phyloP scores from a whole-genome alignment of 257 asterid genomes.

The Solanum raphanifolium region DNA sequence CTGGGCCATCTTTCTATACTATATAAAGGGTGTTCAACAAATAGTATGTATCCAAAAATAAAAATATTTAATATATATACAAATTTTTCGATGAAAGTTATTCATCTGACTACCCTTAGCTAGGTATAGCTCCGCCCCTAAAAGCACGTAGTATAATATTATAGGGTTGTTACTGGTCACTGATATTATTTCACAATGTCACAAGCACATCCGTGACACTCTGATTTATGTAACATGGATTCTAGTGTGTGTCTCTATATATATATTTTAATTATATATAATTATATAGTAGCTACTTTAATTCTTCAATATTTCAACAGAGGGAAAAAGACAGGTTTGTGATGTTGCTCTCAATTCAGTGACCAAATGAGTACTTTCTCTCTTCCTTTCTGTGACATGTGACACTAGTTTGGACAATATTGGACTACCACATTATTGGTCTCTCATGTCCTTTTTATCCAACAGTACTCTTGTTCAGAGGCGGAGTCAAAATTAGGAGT shows the following conservation, averaged over 20 bases:
- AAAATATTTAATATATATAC: too few species aligned
- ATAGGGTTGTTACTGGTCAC: background rate
- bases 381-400: background rate
- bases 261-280: too few species aligned
- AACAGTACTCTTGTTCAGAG: too few species aligned
- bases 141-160: too few species aligned
- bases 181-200: background rate
- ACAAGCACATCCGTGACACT: background rate
- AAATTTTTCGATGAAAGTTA: too few species aligned
- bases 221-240: background rate
- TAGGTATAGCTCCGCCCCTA: too few species aligned
- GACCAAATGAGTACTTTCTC: background rate
- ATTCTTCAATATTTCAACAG: background rate
- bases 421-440: background rate
- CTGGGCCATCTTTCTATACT: too few species aligned
- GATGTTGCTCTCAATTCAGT: background rate
- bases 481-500: accelerated
- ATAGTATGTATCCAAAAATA: too few species aligned
- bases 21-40: too few species aligned
- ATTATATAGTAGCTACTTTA: background rate
- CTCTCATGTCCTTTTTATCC: background rate
- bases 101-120: too few species aligned
- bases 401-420: background rate
- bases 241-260: background rate
- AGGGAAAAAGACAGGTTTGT: background rate